Evolutionary conservation across 139 green algal genomes (phyloP), one percentile per base, ranked within the genome.

Genomic region (Chlamydomonas sp.): DNA sequence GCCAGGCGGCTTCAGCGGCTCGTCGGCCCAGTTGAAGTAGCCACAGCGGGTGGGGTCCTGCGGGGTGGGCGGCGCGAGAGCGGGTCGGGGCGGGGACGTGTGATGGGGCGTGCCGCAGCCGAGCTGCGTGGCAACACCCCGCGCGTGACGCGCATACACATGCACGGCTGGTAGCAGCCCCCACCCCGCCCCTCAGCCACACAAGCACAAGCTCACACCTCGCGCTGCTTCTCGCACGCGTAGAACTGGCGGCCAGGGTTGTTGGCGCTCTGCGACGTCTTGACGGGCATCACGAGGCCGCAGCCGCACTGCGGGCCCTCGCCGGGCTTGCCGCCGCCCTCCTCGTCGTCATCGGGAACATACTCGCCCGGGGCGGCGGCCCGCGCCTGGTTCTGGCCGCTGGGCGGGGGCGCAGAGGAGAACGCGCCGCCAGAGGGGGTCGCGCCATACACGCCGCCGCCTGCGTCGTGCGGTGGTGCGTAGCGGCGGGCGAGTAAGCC

Each of bases 171-270:
- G n/a, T n/a, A n/a, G n/a, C n/a, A n/a, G n/a, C n/a, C n/a, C 39
- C 8, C 39, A 50, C 10, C 39, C 39, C 13, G 39, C 39, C 39
- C 8, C 13, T n/a, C 39, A 50, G 39, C 8, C 39, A 8, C 13
- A 13, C 8, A 50, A n/a, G 39, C 39, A 57, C 47, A 57, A 36
- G 26, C 16, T 36, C 68, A 22, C 49, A 73, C 68, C 5, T 73
- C 72, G 29, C 72, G 72, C 63, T 67, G 49, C 49, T 77, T 77
- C 31, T 50, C 64, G 48, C 71, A 76, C 0, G 71, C 61, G 29
- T 48, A 71, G 36, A 76, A 76, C 71, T 76, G 62, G 6, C 71
- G 60, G 5, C 71, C 71, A 3, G 71, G 71, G 62, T 76, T 76
- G 48, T 71, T 72, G 31, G 60, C 71, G 50, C 48, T 67, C 62